Percentiles rank a stretch among this genome's conserved stretches.
phyloP scores from a whole-genome alignment of 176 grass and related monocot species.

The maize (Zea mays) region DNA sequence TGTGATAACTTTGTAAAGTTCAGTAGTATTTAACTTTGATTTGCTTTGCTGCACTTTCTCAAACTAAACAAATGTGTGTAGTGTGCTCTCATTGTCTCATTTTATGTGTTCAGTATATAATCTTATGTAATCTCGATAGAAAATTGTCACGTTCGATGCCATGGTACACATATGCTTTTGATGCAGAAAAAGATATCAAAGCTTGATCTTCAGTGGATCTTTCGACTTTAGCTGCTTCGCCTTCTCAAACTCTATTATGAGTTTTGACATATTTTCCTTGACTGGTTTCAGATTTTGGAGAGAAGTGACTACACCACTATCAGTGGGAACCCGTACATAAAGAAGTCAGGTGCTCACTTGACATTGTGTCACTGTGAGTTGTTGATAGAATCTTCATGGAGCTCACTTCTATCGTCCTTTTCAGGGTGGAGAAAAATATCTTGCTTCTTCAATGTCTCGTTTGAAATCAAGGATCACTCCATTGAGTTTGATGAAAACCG shows the following conservation, averaged over 20 bases:
- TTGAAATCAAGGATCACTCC: slow-evolving; percentile 79
- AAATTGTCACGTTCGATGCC: not conserved
- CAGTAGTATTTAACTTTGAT: not conserved
- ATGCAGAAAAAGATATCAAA: not conserved
- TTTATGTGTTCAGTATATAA: not conserved
- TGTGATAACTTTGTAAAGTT: not conserved
- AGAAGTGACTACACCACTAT: slow-evolving; percentile 69
- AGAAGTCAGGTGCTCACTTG: slow-evolving; percentile 69
- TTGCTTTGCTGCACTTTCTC: not conserved
- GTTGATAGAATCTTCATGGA: not conserved
- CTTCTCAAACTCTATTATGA: not conserved
- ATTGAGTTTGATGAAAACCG: slow-evolving; percentile 83
- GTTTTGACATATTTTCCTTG: slow-evolving; percentile 9
- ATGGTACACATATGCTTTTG: not conserved
- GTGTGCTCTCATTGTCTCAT: not conserved
- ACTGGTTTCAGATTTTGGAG: slow-evolving; percentile 63
- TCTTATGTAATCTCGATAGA: not conserved
- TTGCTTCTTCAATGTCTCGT: slow-evolving; percentile 87
- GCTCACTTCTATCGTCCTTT: slow-evolving; percentile 23
- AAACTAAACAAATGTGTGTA: not conserved
- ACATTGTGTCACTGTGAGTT: not conserved
- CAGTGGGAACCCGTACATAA: slow-evolving; percentile 80
- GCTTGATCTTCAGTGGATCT: not conserved
- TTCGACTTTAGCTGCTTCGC: not conserved
- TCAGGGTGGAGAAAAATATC: slow-evolving; percentile 94